These are phyloP conservation scores for Penicillium nucicola DNA, from an alignment of 495 filamentous ascomycete species.

Conservation along the genomic window DNA sequence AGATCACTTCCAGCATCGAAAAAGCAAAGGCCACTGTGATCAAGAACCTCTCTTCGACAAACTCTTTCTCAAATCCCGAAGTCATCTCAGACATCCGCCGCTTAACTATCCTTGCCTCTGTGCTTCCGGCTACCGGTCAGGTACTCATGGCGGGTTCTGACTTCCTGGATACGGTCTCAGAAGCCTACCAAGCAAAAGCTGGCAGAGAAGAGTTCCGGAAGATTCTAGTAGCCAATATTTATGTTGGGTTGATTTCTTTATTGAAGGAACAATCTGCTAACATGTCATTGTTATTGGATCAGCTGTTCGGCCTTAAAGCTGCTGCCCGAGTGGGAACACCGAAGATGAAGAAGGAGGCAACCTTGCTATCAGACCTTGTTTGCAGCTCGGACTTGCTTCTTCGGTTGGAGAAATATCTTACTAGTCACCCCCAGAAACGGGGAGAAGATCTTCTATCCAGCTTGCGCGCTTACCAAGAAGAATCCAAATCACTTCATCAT, in stretches of 20 bases:
- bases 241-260: constrained; percentile 67
- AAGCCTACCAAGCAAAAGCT: constrained; percentile 56
- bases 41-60: constrained; percentile 46
- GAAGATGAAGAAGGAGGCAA: constrained; percentile 35
- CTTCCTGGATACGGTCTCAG: constrained; percentile 71
- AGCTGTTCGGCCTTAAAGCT: constrained; percentile 74
- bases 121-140: constrained; percentile 35
- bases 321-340: constrained; percentile 53
- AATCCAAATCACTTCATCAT: constrained; percentile 50
- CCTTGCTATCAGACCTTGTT: constrained; percentile 43
- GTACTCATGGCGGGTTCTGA: constrained; percentile 81
- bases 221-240: constrained; percentile 64
- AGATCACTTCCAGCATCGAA: constrained; percentile 40
- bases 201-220: constrained; percentile 53
- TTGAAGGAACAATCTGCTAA: constrained; percentile 64
- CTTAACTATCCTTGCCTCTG: constrained; percentile 39
- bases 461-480: constrained; percentile 43
- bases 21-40: constrained; percentile 46
- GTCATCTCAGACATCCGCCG: constrained; percentile 33
- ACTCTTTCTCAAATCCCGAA: constrained; percentile 25
- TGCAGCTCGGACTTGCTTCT: constrained; percentile 39
- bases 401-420: constrained; percentile 54
- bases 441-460: constrained; percentile 38
- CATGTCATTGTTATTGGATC: constrained; percentile 69
- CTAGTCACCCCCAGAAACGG: constrained; percentile 46